phyloP scores from a whole-genome alignment of 2,329 filamentous ascomycete species.

The Aspergillus sp. region DNA sequence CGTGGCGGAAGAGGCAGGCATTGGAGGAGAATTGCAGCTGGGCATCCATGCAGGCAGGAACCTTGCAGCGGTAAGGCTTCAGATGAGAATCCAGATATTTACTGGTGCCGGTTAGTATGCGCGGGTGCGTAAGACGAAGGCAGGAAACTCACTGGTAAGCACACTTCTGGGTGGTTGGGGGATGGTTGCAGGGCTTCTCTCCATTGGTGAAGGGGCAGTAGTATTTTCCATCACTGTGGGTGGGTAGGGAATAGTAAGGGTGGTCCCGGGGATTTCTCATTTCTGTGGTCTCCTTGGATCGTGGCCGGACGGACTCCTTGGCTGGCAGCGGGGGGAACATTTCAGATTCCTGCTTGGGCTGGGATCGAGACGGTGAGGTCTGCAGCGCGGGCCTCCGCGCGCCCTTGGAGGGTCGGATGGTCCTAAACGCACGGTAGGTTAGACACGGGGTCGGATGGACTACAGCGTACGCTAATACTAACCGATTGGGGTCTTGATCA shows the following conservation, averaged over 20 bases:
- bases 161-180: conserved; percentile 95
- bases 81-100: conserved; percentile 97
- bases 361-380: conserved; percentile 28
- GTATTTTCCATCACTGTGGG: conserved; percentile 71
- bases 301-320: conserved; percentile 32
- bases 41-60: conserved; percentile 74
- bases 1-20: conserved; percentile 88
- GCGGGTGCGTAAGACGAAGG: neutral
- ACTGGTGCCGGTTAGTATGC: conserved; percentile 48
- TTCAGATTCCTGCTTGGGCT: conserved; percentile 37
- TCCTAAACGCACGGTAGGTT: conserved; percentile 24
- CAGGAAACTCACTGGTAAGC: conserved; percentile 82
- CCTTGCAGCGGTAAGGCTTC: conserved; percentile 95
- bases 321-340: conserved; percentile 34
- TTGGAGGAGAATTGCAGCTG: conserved; percentile 94
- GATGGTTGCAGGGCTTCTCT: conserved; percentile 74
- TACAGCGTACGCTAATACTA: conserved; percentile 15
- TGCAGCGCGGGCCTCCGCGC: conserved; percentile 36
- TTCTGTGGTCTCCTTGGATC: conserved; percentile 38
- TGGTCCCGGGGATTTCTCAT: conserved; percentile 41
- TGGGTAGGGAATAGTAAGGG: conserved; percentile 41
- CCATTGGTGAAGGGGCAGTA: conserved; percentile 82
- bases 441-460: neutral
- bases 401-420: conserved; percentile 38
- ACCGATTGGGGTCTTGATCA: conserved; percentile 43